These are phyloP conservation scores for Botryosphaeria dothidea DNA, from an alignment of 2,329 filamentous ascomycete species.

Conservation along the genomic window DNA sequence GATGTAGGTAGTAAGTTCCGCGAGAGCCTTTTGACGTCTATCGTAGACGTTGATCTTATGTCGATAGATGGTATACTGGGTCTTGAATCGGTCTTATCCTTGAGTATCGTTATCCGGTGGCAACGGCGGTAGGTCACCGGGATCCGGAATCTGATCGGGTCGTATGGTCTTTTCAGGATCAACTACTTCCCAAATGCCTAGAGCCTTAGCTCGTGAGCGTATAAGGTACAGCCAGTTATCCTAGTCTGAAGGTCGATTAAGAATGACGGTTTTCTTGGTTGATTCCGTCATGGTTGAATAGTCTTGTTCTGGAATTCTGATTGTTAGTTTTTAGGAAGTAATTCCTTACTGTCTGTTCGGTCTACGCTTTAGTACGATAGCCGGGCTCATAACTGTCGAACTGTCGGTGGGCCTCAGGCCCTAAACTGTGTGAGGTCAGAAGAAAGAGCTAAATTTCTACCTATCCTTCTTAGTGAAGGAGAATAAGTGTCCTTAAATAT, in stretches of 20 bases:
- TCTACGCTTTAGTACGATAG: background rate
- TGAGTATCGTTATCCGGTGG: background rate
- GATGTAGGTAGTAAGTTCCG: background rate
- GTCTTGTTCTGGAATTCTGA: too few species aligned
- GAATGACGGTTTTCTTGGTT: background rate
- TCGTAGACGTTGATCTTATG: background rate
- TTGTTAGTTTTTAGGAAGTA: too few species aligned
- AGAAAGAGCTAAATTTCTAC: background rate
- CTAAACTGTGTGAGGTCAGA: background rate
- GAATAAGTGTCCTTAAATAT: background rate
- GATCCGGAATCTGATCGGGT: background rate
- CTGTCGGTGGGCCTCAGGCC: background rate
- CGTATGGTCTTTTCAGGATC: background rate
- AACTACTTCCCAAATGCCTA: background rate
- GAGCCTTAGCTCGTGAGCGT: background rate
- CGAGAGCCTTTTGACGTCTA: background rate
- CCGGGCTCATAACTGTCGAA: background rate
- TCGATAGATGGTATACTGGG: background rate
- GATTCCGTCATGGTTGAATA: too few species aligned
- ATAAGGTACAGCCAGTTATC: background rate
- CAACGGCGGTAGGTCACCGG: background rate
- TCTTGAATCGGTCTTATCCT: background rate
- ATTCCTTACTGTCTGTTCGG: too few species aligned
- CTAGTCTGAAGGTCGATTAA: background rate
- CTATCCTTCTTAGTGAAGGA: background rate